A percentile compares a stretch with the other conserved stretches of the same genome.
phyloP scores from a whole-genome alignment of 2,329 filamentous ascomycete species.

The Aspergillus calidoustus region DNA sequence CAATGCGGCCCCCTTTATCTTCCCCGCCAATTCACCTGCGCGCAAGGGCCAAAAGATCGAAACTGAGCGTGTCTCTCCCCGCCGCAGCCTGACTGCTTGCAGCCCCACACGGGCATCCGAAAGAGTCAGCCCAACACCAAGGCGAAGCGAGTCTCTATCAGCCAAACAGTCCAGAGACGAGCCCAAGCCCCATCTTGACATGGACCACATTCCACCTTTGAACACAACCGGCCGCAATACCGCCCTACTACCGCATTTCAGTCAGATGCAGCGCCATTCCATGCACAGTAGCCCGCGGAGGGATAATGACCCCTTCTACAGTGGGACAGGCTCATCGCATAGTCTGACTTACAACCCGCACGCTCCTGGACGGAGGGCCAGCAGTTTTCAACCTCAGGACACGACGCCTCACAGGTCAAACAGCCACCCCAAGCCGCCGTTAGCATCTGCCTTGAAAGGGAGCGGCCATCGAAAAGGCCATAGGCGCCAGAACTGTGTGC shows the following conservation, averaged over 20 bases:
- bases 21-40: constrained; percentile 32
- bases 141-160: constrained; percentile 38
- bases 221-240: constrained; percentile 15
- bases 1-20: constrained; percentile 31
- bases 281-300: constrained; percentile 26
- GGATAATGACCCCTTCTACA: constrained; percentile 36
- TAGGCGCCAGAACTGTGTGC: constrained; percentile 49
- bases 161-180: constrained; percentile 28
- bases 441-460: constrained; percentile 40
- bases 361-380: constrained; percentile 25
- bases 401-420: constrained; percentile 30
- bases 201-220: constrained; percentile 22
- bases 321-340: constrained; percentile 22
- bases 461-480: constrained; percentile 45
- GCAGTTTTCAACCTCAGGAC: constrained; percentile 22
- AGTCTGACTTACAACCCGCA: constrained; percentile 26
- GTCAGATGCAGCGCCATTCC: constrained; percentile 31
- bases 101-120: constrained; percentile 33
- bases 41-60: constrained; percentile 30
- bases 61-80: constrained; percentile 31
- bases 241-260: constrained; percentile 28
- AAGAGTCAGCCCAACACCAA: constrained; percentile 30
- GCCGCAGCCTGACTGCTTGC: constrained; percentile 41
- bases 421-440: constrained; percentile 26
- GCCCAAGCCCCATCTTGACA: constrained; percentile 20